Evolutionary conservation across 2,329 filamentous ascomycete species (phyloP), one percentile per base, ranked within the genome.

Genomic region (Calonectria fujianensis): DNA sequence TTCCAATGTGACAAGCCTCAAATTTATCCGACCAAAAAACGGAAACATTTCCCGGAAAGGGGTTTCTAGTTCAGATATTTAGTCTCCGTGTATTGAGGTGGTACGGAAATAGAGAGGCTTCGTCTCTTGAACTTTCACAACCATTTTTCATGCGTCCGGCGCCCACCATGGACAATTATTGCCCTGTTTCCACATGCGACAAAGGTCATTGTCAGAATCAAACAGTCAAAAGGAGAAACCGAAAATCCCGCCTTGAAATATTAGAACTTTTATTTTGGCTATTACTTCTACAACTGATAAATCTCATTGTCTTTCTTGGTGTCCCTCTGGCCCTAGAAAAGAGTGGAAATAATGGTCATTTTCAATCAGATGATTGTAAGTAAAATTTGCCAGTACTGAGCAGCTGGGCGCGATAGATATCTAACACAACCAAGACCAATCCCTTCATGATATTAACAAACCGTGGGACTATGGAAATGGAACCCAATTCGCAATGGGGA

Each of bases 201-300:
- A 32, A 20, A 24, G 29, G n/a, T 1, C 11, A 57, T n/a, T 32
- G 52, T 6, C 52, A 20, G 20, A 29, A 32, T 18, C 29, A 35
- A 57, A 14, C 8, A 4, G n/a, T 6, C 2, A n/a, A n/a, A 4
- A 18, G 10, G 9, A 20, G 3, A n/a, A 13, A 5, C 16, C 16
- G 29, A 6, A 57, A 35, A 35, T 32, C 9, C 18, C 4, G 9
- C 29, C 8, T 31, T 3, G 31, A 32, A 35, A 57, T 14, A 57
- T 35, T 57, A 9, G 29, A 32, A 10, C 18, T 57, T 29, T 57
- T 31, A 7, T 31, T 29, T n/a, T 57, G 52, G 18, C 29, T 57
- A 13, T 31, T 57, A 18, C 29, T n/a, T 35, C 52, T 57, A 6
- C 52, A 57, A n/a, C 9, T 57, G 52, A 35, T 57, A 57, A 57